Evolutionary conservation across 306 rosid species (phyloP), one percentile per base, ranked within the genome.

Genomic region (Malus sylvestris): DNA sequence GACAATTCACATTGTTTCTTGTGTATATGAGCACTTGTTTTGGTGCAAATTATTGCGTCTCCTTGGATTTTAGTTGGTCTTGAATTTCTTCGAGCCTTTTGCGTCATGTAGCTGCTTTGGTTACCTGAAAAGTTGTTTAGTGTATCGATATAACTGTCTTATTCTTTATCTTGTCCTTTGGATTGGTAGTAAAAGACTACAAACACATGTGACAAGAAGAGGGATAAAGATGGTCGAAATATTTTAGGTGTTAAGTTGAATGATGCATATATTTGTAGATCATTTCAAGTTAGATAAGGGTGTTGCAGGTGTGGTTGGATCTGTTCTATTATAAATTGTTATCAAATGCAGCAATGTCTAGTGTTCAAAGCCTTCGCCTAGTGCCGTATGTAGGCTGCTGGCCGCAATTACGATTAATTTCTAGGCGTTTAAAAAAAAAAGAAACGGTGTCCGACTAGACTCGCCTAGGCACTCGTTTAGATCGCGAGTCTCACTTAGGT

Each of bases 1-100:
- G 73, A 51, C 64, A 27, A 18, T 77, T 78, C 67, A 72, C 75
- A 82, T 80, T 81, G 85, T 80, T 81, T 83, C 76, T 74, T 87
- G 89, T 86, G 87, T 74, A 38, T 20, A 35, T 49, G 66, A 20
- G 76, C 71, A 67, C 5, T 27, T 61, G 70, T 45, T 74, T 44
- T 12, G 14, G 71, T 82, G 76, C 79, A 79, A 60, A 74, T 57
- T 15, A 19, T 61, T 71, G 45, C 7, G 46, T 64, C 64, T 71
- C 74, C 45, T 82, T 59, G 78, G 72, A 51, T 51, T 68, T 65
- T 71, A 67, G 82, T 75, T 77, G 38, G n/a, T 61, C 44, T 45
- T 27, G 46, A 61, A 27, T 61, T 29, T 23, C 13, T 10, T 74
- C 9, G 27, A 61, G n/a, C 70, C 68, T 16, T 60, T 42, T 15